phyloP scores from a whole-genome alignment of 441 rosid species.

The Dalechampia spathulata region DNA sequence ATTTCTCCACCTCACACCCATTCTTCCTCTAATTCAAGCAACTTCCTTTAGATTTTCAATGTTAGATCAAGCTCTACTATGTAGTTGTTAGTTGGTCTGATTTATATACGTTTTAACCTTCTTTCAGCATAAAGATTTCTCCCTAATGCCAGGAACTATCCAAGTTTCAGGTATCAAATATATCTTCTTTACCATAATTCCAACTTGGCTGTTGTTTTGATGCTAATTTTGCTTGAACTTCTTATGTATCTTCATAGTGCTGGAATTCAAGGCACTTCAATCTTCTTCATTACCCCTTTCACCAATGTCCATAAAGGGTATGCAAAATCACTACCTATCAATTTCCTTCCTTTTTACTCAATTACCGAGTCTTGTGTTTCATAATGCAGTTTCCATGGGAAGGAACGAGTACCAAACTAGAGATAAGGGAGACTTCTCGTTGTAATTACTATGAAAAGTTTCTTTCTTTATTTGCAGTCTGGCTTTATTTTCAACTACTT shows the following conservation, averaged over 20 bases:
- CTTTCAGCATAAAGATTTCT: background rate
- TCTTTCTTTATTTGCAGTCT: background rate
- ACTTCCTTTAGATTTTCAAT: constrained; percentile 8
- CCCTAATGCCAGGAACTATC: constrained; percentile 86
- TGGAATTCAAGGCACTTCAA: constrained; percentile 46
- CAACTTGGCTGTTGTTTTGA: constrained; percentile 2
- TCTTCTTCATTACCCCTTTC: constrained; percentile 42
- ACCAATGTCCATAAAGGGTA: constrained; percentile 56
- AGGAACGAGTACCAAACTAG: constrained; percentile 50
- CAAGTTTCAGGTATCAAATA: constrained; percentile 70
- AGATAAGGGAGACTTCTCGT: constrained; percentile 68
- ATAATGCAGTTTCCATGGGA: constrained; percentile 73
- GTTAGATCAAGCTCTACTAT: constrained; percentile 1
- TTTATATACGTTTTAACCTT: background rate
- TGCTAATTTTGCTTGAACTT: constrained; percentile 8
- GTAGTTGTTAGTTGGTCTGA: background rate
- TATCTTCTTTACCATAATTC: constrained; percentile 14
- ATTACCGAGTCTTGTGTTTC: constrained; percentile 4
- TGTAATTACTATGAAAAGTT: constrained; percentile 38
- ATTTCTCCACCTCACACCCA: background rate
- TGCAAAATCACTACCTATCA: constrained; percentile 12
- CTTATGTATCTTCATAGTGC: constrained; percentile 36
- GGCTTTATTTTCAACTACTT: constrained; percentile 1
- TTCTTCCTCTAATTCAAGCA: constrained; percentile 17
- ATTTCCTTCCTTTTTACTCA: background rate